Percentiles rank a stretch among this genome's conserved stretches.
Conservation (phyloP, 164 flowering plant genomes). For the Aristolochia californica region DNA sequence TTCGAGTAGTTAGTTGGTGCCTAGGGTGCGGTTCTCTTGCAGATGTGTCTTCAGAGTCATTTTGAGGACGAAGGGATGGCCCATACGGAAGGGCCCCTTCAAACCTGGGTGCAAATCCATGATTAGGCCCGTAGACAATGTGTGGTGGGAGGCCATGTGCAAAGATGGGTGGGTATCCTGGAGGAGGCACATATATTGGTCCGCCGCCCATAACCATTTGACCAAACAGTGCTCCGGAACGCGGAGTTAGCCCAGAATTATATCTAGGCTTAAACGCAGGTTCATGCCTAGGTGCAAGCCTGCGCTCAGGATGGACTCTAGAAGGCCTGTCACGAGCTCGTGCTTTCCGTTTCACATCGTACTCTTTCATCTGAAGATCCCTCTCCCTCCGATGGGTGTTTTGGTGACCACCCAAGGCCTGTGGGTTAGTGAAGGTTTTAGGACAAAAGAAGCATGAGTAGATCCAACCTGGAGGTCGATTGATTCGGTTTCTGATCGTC, state of each 20-base stretch:
- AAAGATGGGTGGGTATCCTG: too few relatives aligned
- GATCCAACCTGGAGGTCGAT: background rate
- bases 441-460: conserved; percentile 3
- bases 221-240: background rate
- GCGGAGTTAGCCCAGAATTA: background rate
- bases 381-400: conserved; percentile 4
- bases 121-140: too few relatives aligned
- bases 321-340: background rate
- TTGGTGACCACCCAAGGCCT: conserved; percentile 7
- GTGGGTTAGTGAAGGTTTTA: background rate
- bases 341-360: background rate
- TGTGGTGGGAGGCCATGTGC: too few relatives aligned
- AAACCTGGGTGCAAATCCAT: too few relatives aligned
- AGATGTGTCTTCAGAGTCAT: too few relatives aligned
- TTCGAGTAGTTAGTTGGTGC: background rate
- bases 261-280: background rate
- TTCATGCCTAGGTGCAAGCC: background rate
- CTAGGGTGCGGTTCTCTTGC: background rate
- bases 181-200: too few relatives aligned
- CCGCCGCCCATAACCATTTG: background rate
- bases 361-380: background rate
- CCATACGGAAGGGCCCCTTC: too few relatives aligned
- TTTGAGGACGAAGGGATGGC: too few relatives aligned
- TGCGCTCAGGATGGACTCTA: background rate
- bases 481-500: background rate